Conservation (phyloP, 2,329 filamentous ascomycete genomes). For the Tympanopsis confertula region DNA sequence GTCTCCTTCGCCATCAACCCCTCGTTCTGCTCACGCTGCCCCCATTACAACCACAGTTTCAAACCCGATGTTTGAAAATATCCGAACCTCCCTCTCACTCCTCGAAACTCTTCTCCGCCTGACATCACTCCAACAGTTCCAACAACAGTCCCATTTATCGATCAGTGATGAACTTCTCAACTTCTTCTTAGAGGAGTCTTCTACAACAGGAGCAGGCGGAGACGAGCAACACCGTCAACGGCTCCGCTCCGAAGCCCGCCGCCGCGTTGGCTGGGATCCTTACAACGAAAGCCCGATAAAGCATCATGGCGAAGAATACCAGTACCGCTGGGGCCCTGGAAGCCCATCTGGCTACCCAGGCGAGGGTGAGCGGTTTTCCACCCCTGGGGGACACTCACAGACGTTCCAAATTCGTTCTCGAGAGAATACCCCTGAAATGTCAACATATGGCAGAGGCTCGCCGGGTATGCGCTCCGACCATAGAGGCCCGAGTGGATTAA, state of each 20-base stretch:
- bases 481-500: neutral
- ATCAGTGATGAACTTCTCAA: constrained; percentile 64
- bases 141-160: constrained; percentile 59
- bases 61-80: constrained; percentile 30
- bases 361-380: neutral
- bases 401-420: neutral
- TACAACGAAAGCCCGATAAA: constrained; percentile 64
- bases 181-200: constrained; percentile 61
- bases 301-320: constrained; percentile 8
- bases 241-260: constrained; percentile 45
- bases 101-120: constrained; percentile 64
- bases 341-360: neutral
- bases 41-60: constrained; percentile 13
- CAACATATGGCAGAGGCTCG: neutral
- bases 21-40: constrained; percentile 8
- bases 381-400: neutral
- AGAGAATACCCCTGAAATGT: neutral
- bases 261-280: constrained; percentile 58
- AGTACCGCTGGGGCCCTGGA: neutral
- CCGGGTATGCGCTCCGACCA: neutral
- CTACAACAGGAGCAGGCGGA: constrained; percentile 52
- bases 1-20: constrained; percentile 5
- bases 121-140: constrained; percentile 62
- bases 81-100: constrained; percentile 58
- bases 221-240: constrained; percentile 48